These are phyloP conservation scores for Bolboschoenus planiculmis DNA, from an alignment of 176 grass and related monocot species.

Conservation along the genomic window DNA sequence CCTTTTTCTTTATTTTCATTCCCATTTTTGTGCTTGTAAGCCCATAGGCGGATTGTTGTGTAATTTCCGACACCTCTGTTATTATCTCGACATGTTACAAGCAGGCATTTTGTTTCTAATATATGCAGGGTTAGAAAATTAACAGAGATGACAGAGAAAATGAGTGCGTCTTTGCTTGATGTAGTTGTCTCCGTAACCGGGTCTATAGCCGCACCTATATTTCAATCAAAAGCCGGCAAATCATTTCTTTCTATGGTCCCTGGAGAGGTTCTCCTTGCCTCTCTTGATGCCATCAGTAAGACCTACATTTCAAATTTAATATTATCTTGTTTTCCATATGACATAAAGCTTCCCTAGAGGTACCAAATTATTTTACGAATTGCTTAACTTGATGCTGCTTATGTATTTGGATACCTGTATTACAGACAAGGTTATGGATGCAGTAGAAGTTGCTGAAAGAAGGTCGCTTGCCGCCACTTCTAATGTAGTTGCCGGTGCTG, in stretches of 20 bases:
- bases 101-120: neutral
- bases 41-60: neutral
- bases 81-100: neutral
- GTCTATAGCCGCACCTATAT: slow-evolving; percentile 54
- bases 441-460: slow-evolving; percentile 72
- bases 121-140: slow-evolving; percentile 64
- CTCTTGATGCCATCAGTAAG: slow-evolving; percentile 85
- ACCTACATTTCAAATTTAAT: neutral
- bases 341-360: neutral
- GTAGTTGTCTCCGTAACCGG: slow-evolving; percentile 58
- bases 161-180: slow-evolving; percentile 72
- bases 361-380: neutral
- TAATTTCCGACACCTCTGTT: neutral
- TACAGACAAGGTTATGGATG: slow-evolving; percentile 82
- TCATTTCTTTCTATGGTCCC: slow-evolving; percentile 46
- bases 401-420: neutral
- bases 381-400: neutral
- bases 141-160: slow-evolving; percentile 90
- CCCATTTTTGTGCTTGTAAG: neutral
- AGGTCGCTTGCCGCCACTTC: slow-evolving; percentile 65
- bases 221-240: slow-evolving; percentile 61
- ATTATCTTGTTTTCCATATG: neutral
- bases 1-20: neutral
- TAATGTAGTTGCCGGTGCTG: slow-evolving; percentile 53
- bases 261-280: slow-evolving; percentile 73